Evolutionary conservation across 495 filamentous ascomycete genomes (phyloP), one percentile per base, ranked within the genome.

Genomic region (Podospora pseudopauciseta): DNA sequence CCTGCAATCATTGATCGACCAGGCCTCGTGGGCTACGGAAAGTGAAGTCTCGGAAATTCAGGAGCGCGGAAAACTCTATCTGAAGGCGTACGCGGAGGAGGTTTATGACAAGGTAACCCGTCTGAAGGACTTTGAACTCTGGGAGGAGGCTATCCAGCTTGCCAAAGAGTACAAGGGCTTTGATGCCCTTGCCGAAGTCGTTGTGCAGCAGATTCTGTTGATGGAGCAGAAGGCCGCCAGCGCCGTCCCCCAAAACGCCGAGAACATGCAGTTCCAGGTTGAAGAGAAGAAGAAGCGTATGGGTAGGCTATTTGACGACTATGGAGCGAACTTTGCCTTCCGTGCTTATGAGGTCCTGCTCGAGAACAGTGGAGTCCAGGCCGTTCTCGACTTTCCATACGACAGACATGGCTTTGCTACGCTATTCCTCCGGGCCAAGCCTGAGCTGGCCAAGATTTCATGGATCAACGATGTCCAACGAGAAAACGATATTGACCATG

Each of bases 401-500:
- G 80, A 86, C 67, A 88, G 88, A 69, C 87, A 88, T 74, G 75
- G 80, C 32, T 87, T 86, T 69, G 81, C 93, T 26, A 97, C 93
- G 13, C 81, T 80, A 34, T 98, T 92, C 73, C 81, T 98, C 58
- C 87, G 90, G 34, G 86, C 83, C 30, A 84, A 88, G 70, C 85
- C 87, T 11, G 79, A 86, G 69, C 89, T 91, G 59, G 86, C 88
- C 54, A 91, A 91, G 71, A 77, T 97, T n/a, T 84, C 89, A 54
- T 99, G 95, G 95, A 94, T 99, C 78, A 94, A 98, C 77, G 93
- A 97, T 72, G 86, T 97, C 20, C 79, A 86, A 63, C 82, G 86
- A 23, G 89, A 92, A 74, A 82, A 88, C 65, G 86, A 95, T 64
- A 94, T 91, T 70, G 80, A 85, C 39, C 82, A 82, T 66, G 94